These are phyloP conservation scores for Eucalyptus pauciflora DNA, from an alignment of 345 rosid genomes.

Conservation along the genomic window DNA sequence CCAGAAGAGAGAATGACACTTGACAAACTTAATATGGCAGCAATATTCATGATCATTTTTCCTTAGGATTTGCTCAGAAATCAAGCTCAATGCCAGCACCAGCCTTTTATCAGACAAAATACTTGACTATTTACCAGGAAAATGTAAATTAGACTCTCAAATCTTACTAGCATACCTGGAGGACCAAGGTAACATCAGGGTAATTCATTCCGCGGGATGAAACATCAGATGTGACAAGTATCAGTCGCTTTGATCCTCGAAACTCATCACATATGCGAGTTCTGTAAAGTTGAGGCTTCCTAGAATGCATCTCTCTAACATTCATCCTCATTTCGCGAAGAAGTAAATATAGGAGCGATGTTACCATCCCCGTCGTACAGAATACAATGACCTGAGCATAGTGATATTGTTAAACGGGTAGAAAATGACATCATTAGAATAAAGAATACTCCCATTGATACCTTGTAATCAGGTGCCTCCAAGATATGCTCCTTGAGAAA, in stretches of 20 bases:
- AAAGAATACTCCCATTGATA: constrained; percentile 3
- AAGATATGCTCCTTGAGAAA: constrained; percentile 56
- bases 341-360: constrained; percentile 58
- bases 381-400: constrained; percentile 71
- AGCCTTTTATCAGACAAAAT: neutral
- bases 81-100: neutral
- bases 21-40: neutral
- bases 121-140: neutral
- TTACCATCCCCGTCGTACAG: constrained; percentile 88
- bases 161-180: constrained; percentile 48
- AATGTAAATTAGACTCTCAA: neutral
- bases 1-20: neutral
- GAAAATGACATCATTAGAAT: neutral
- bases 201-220: constrained; percentile 91
- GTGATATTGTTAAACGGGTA: neutral
- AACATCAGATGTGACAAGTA: constrained; percentile 90
- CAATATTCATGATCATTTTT: neutral
- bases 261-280: constrained; percentile 80
- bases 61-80: neutral
- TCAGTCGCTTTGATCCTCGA: constrained; percentile 56
- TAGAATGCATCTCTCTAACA: constrained; percentile 86
- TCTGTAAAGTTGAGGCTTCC: constrained; percentile 77
- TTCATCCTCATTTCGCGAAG: constrained; percentile 80
- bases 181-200: constrained; percentile 92
- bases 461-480: constrained; percentile 63